These are phyloP conservation scores for Pythium rishiriense DNA, from an alignment of 352 stramenopile species.

Conservation along the genomic window DNA sequence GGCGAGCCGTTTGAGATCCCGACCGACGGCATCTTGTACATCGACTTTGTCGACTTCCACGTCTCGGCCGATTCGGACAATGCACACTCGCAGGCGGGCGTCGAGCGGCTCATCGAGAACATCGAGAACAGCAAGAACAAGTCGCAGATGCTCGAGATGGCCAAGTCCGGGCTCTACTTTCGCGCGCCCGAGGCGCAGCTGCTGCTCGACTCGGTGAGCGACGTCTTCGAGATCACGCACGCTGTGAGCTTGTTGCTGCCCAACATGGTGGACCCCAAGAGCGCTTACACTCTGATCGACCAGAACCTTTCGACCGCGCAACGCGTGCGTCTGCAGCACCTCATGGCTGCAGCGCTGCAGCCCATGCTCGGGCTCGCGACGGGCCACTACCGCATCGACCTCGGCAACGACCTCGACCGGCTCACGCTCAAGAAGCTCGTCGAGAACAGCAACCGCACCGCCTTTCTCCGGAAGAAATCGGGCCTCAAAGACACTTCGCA, in stretches of 20 bases:
- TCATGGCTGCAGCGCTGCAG: slow-evolving; percentile 59
- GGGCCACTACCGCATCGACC: slow-evolving; percentile 70
- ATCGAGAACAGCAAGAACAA: slow-evolving; percentile 79
- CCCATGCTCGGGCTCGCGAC: slow-evolving; percentile 62
- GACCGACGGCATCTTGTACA: slow-evolving; percentile 48
- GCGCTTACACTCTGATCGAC: slow-evolving; percentile 64
- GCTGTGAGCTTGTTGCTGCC: slow-evolving; percentile 64
- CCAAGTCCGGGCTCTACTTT: slow-evolving; percentile 73
- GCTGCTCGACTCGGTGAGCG: slow-evolving; percentile 61
- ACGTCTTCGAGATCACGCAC: slow-evolving; percentile 64
- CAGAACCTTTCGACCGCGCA: slow-evolving; percentile 52
- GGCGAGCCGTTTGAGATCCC: slow-evolving; percentile 63
- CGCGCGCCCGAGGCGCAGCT: slow-evolving; percentile 65
- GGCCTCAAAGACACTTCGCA: slow-evolving; percentile 73
- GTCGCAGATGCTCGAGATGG: slow-evolving; percentile 77
- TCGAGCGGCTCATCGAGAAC: slow-evolving; percentile 77
- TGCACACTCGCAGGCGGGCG: slow-evolving; percentile 60
- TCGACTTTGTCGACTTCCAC: slow-evolving; percentile 81
- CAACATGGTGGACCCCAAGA: slow-evolving; percentile 72
- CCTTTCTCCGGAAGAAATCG: slow-evolving; percentile 66
- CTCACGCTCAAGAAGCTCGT: slow-evolving; percentile 71
- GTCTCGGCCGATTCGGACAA: slow-evolving; percentile 68
- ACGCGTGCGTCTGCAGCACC: slow-evolving; percentile 61
- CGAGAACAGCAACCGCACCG: slow-evolving; percentile 76
- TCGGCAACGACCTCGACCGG: slow-evolving; percentile 65